These are phyloP conservation scores for Veloporphyrellus conicus DNA, from an alignment of 1,284 basidiomycete genomes.

Conservation along the genomic window DNA sequence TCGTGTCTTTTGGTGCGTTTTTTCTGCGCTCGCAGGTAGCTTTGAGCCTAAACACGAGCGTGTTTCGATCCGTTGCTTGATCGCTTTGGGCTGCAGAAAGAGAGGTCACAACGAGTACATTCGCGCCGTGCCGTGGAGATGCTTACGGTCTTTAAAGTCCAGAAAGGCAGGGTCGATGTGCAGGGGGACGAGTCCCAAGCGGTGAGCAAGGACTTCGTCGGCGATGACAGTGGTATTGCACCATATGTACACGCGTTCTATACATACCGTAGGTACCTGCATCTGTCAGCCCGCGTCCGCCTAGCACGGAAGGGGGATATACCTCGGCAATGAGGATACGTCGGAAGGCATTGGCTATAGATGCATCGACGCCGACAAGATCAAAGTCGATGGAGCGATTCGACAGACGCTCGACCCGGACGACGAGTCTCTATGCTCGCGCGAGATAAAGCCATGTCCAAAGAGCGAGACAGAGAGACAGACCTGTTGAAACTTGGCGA, in stretches of 20 bases:
- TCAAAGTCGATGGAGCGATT: constrained; percentile 89
- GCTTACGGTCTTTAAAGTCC: constrained; percentile 43
- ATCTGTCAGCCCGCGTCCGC: constrained; percentile 2
- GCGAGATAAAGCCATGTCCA: constrained; percentile 1
- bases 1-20: constrained; percentile 51
- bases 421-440: constrained; percentile 61
- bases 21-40: constrained; percentile 67
- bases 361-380: constrained; percentile 92
- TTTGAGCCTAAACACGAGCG: constrained; percentile 82
- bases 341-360: constrained; percentile 92
- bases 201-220: constrained; percentile 90
- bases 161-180: constrained; percentile 77
- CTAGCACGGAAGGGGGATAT: constrained; percentile 20
- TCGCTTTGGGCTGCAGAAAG: constrained; percentile 39
- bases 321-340: constrained; percentile 94
- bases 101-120: background rate
- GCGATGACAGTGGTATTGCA: constrained; percentile 95
- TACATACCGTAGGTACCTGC: constrained; percentile 88
- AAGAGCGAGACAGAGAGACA: constrained; percentile 23
- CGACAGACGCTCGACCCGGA: constrained; percentile 75
- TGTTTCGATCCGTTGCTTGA: constrained; percentile 83
- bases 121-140: background rate
- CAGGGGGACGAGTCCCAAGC: constrained; percentile 87
- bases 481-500: constrained; percentile 74
- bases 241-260: constrained; percentile 92